These are phyloP conservation scores for Rhodofomes roseus DNA, from an alignment of 1,284 basidiomycete genomes.

Conservation along the genomic window DNA sequence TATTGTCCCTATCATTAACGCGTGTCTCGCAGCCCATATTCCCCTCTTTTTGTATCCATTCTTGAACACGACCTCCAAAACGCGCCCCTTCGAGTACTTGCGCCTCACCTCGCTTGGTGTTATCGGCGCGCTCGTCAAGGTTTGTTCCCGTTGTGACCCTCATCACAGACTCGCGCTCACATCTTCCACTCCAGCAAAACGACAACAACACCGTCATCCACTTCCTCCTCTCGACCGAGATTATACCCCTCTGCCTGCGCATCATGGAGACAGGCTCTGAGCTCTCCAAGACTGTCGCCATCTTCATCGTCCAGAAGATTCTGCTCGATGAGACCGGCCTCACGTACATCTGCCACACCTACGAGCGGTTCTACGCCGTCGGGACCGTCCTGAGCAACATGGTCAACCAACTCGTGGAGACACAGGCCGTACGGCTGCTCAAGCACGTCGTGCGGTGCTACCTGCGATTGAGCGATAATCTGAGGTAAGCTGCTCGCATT, in stretches of 20 bases:
- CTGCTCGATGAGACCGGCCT: slow-evolving; percentile 96
- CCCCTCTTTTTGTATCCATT: slow-evolving; percentile 99
- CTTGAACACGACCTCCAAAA: slow-evolving; percentile 98
- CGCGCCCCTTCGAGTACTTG: slow-evolving; percentile 97
- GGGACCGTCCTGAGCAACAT: slow-evolving; percentile 98
- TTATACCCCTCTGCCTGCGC: slow-evolving; percentile 97
- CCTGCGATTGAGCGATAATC: slow-evolving; percentile 92
- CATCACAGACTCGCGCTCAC: neutral
- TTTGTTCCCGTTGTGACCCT: slow-evolving; percentile 28
- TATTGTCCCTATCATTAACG: no score
- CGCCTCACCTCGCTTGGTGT: slow-evolving; percentile 97
- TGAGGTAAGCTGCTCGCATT: slow-evolving; percentile 56
- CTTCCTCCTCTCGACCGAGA: slow-evolving; percentile 98
- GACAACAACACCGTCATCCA: slow-evolving; percentile 99
- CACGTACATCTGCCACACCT: slow-evolving; percentile 99
- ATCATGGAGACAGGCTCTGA: slow-evolving; percentile 99
- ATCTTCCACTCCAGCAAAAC: slow-evolving; percentile 69
- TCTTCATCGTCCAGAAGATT: slow-evolving; percentile 99
- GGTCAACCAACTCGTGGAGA: slow-evolving; percentile 96
- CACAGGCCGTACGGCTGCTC: slow-evolving; percentile 92
- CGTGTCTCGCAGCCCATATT: slow-evolving; percentile 84
- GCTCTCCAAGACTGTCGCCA: slow-evolving; percentile 98
- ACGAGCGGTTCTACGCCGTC: slow-evolving; percentile 98
- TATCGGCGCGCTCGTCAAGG: slow-evolving; percentile 97
- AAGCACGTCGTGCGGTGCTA: slow-evolving; percentile 99